Evolutionary conservation across 2,329 filamentous ascomycete genomes (phyloP).

Genomic region (Dactylonectria estremocensis): DNA sequence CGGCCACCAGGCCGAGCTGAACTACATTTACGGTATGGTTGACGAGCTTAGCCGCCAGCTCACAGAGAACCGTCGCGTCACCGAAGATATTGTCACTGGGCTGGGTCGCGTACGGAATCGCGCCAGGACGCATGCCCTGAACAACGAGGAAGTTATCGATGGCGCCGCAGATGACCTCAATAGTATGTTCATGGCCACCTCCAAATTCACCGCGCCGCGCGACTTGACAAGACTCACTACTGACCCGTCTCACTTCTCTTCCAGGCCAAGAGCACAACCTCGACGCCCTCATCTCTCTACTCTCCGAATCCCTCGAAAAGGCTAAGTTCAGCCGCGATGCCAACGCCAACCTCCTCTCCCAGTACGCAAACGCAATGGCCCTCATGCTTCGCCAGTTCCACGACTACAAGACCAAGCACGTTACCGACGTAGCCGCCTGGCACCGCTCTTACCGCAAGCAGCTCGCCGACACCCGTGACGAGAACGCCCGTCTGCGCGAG

Average conservation of each 20-base stretch:
- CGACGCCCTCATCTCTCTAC: conserved; percentile 72
- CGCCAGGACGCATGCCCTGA: conserved; percentile 66
- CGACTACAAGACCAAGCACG: conserved; percentile 75
- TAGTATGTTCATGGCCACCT: conserved; percentile 62
- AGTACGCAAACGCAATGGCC: conserved; percentile 71
- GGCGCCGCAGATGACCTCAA: conserved; percentile 71
- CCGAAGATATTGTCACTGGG: conserved; percentile 76
- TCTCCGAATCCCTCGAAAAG: conserved; percentile 74
- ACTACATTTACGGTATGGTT: conserved; percentile 78
- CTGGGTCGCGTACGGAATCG: conserved; percentile 73
- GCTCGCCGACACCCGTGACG: conserved; percentile 75
- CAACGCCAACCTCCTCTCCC: conserved; percentile 70
- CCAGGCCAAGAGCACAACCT: conserved; percentile 72
- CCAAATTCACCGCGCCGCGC: not conserved
- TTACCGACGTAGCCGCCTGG: conserved; percentile 74
- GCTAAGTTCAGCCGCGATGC: conserved; percentile 73
- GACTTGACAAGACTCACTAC: conserved; percentile 4
- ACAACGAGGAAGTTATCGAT: conserved; percentile 72
- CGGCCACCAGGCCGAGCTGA: conserved; percentile 77
- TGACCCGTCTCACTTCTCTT: conserved; percentile 11
- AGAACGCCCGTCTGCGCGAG: conserved; percentile 74
- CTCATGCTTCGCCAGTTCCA: conserved; percentile 76
- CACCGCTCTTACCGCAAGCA: conserved; percentile 77
- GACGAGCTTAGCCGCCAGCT: conserved; percentile 76
- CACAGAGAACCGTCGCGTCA: conserved; percentile 72